Base-by-base conservation (phyloP, 2,329 filamentous ascomycete genomes). In the Aspergillus sp. region DNA sequence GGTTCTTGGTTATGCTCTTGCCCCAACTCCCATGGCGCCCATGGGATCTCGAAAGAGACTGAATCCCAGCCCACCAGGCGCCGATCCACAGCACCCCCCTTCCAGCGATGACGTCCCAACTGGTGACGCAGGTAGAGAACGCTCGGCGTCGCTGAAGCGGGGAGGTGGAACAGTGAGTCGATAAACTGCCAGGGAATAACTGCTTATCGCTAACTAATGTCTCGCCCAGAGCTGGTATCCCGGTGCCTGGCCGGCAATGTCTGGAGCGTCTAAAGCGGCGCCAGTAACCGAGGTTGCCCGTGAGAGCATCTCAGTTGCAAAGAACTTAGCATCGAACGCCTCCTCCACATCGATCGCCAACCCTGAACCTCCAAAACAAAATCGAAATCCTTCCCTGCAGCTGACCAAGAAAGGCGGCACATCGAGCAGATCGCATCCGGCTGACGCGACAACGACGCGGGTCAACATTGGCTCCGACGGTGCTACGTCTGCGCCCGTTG, bases 261-360 rank as follows among this genome's bases (percentile, higher is more conserved):
- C 51, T 24, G 56, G 57, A 44, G 50, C 51, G 28, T 54, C 55
- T 22, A 70, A 69, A 48, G 63, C 66, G 29, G 55, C 60, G 24
- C 60, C 67, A 30, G 53, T 68, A 45, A 67, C 66, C 37, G 61
- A 69, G 53, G 59, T 68, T 51, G 64, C 63, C 40, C 59, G 60
- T 47, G 66, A 69, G 50, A 68, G 63, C 47, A 67, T 67, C 30
- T 64, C 62, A 24, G 63, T 61, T 30, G 56, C 61, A 26, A 57
- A 56, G 38, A 56, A 54, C 39, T 45, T 51, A 35, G 50, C 57
- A 31, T 55, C 57, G 26, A 57, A 60, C 40, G 37, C 52, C 13
- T 49, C 52, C 15, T 45, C 49, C 20, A 54, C 58, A 14, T 53
- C 56, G 27, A 43, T 51, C 27, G 48, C 49, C 25, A 44, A 51